Evolutionary conservation across 768 basidiomycete genomes (phyloP).

Genomic region (Xanthoconium stramineum): DNA sequence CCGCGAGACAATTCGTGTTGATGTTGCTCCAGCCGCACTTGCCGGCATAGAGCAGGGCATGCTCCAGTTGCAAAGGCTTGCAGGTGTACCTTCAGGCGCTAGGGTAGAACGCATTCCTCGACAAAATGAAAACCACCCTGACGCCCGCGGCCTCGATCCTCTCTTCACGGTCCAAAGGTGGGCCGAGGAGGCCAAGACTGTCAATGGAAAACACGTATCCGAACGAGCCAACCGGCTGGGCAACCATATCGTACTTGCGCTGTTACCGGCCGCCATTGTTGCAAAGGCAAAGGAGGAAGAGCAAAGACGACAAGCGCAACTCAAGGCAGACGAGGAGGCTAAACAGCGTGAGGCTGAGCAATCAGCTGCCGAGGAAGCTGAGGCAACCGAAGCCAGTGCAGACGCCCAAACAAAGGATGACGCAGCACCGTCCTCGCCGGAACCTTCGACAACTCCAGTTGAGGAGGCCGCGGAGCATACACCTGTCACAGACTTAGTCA

Average conservation of each 20-base stretch:
- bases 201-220: slow-evolving; percentile 70
- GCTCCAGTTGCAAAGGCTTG: slow-evolving; percentile 45
- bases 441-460: slow-evolving; percentile 6
- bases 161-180: slow-evolving; percentile 82
- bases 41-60: slow-evolving; percentile 57
- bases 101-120: slow-evolving; percentile 56
- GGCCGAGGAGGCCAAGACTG: slow-evolving; percentile 82
- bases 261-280: slow-evolving; percentile 79
- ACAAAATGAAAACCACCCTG: slow-evolving; percentile 44
- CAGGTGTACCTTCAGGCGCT: slow-evolving; percentile 49
- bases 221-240: slow-evolving; percentile 64
- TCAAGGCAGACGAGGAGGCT: slow-evolving; percentile 49
- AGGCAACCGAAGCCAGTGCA: slow-evolving; percentile 30
- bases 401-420: slow-evolving; percentile 14
- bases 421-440: slow-evolving; percentile 10
- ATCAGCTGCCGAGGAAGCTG: slow-evolving; percentile 30
- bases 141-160: slow-evolving; percentile 60
- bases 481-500: slow-evolving; percentile 32
- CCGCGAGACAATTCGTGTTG: slow-evolving; percentile 71
- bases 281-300: slow-evolving; percentile 44
- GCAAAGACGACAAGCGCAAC: slow-evolving; percentile 42
- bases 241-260: slow-evolving; percentile 67
- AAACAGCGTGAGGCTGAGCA: slow-evolving; percentile 39
- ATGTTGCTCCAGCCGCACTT: slow-evolving; percentile 65
- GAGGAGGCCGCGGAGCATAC: slow-evolving; percentile 15